A percentile compares a stretch with the other conserved stretches of the same genome.
Evolutionary conservation across 2,329 filamentous ascomycete species (phyloP).

Genomic region (Colletotrichum scovillei): DNA sequence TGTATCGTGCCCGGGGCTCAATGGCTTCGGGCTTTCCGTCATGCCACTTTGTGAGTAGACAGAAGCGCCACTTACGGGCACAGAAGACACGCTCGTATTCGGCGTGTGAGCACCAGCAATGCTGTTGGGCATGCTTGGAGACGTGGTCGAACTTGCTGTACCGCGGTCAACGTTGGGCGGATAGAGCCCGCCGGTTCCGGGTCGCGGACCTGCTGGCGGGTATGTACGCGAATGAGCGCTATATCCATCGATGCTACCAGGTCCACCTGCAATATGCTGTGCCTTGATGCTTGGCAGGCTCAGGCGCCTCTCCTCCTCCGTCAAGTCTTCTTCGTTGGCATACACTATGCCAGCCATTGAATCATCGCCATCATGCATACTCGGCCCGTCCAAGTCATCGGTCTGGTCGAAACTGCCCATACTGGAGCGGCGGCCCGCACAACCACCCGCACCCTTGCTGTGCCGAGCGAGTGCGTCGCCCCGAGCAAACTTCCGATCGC

Average conservation of each 20-base stretch:
- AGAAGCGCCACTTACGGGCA: conserved; percentile 59
- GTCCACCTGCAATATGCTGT: conserved; percentile 70
- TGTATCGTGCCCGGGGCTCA: conserved; percentile 75
- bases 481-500: conserved; percentile 92
- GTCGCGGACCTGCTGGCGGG: conserved; percentile 72
- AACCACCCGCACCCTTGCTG: conserved; percentile 95
- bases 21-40: conserved; percentile 88
- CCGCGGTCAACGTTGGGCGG: conserved; percentile 70
- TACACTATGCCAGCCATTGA: conserved; percentile 58
- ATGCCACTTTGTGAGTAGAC: conserved; percentile 80
- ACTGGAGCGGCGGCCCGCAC: conserved; percentile 89
- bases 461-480: conserved; percentile 95
- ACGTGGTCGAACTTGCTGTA: conserved; percentile 65
- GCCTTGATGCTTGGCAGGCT: conserved; percentile 82
- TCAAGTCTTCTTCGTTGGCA: conserved; percentile 68
- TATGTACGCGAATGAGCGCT: conserved; percentile 80
- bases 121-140: conserved; percentile 60
- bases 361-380: conserved; percentile 63
- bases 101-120: conserved; percentile 56
- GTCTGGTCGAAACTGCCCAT: conserved; percentile 85
- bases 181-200: conserved; percentile 66
- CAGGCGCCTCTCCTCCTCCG: conserved; percentile 70
- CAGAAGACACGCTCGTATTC: conserved; percentile 61
- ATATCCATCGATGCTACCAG: conserved; percentile 59
- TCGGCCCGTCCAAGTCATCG: conserved; percentile 73